These are phyloP conservation scores for Termitomyces sp. DNA, from an alignment of 768 basidiomycete species.

Conservation along the genomic window DNA sequence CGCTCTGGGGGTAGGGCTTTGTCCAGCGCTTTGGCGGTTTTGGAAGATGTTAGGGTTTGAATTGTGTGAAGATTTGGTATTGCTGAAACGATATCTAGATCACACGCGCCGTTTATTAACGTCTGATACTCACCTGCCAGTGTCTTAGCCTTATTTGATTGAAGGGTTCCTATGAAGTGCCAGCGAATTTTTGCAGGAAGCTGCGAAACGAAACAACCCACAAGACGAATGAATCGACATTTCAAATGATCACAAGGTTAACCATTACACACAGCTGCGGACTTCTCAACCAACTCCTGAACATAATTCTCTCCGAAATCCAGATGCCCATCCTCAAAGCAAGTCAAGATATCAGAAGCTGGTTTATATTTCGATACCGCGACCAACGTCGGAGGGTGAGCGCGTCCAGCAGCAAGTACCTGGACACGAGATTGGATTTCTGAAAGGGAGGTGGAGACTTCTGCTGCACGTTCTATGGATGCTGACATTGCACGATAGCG, in stretches of 20 bases:
- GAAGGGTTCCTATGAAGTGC: slow-evolving; percentile 95
- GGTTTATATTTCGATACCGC: slow-evolving; percentile 96
- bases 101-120: background rate
- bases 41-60: slow-evolving; percentile 81
- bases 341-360: slow-evolving; percentile 76
- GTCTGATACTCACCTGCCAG: slow-evolving; percentile 57
- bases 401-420: slow-evolving; percentile 16
- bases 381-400: slow-evolving; percentile 44
- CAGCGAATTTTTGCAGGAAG: slow-evolving; percentile 86
- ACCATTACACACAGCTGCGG: slow-evolving; percentile 42
- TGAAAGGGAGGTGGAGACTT: slow-evolving; percentile 46
- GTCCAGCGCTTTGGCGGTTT: slow-evolving; percentile 75
- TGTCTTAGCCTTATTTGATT: slow-evolving; percentile 91
- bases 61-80: slow-evolving; percentile 85
- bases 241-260: background rate
- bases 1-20: slow-evolving; percentile 61
- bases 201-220: slow-evolving; percentile 32
- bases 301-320: slow-evolving; percentile 99
- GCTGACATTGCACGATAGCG: slow-evolving; percentile 18
- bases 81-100: slow-evolving; percentile 34
- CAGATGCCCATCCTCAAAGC: slow-evolving; percentile 74
- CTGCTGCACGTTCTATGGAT: slow-evolving; percentile 38
- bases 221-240: background rate
- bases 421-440: slow-evolving; percentile 48
- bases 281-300: slow-evolving; percentile 87